Conservation (phyloP, 2,329 filamentous ascomycete species). For the Fusarium xyrophilum region DNA sequence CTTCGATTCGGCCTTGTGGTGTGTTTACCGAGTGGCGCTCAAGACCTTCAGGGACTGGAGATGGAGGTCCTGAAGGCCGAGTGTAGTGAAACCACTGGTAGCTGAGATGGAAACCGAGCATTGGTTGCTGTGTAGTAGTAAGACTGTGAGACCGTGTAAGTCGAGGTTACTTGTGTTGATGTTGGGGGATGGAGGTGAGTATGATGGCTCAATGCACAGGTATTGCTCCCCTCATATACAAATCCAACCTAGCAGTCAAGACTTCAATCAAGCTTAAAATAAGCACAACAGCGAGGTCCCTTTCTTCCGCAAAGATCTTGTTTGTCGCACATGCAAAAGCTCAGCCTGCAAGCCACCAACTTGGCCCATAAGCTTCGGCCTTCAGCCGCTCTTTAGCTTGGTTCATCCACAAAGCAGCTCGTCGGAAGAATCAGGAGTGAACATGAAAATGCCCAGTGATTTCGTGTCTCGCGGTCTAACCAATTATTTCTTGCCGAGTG, state of each 20-base stretch:
- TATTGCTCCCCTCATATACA: constrained; percentile 11
- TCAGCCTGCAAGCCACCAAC: constrained; percentile 26
- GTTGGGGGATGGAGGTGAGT: neutral
- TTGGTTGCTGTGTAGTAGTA: constrained; percentile 9
- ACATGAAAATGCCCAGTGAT: neutral
- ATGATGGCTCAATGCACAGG: neutral
- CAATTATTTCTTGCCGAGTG: neutral
- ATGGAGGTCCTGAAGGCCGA: constrained; percentile 34
- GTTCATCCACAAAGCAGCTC: neutral
- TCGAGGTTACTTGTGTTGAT: neutral
- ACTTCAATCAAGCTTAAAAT: neutral
- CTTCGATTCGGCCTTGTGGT: constrained; percentile 54
- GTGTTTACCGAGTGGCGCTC: constrained; percentile 54
- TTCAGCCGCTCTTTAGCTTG: constrained; percentile 20
- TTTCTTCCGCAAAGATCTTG: neutral
- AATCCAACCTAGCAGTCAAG: neutral
- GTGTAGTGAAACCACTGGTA: constrained; percentile 40
- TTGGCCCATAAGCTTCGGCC: constrained; percentile 6
- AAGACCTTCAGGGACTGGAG: constrained; percentile 48
- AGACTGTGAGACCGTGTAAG: neutral
- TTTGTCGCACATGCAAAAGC: constrained; percentile 6
- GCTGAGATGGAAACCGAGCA: constrained; percentile 39
- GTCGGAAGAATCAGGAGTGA: constrained; percentile 15
- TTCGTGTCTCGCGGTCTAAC: neutral
- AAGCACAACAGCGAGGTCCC: neutral